These are phyloP conservation scores for Beauveria scarabaeidicola DNA, from an alignment of 2,329 filamentous ascomycete species.

Conservation along the genomic window DNA sequence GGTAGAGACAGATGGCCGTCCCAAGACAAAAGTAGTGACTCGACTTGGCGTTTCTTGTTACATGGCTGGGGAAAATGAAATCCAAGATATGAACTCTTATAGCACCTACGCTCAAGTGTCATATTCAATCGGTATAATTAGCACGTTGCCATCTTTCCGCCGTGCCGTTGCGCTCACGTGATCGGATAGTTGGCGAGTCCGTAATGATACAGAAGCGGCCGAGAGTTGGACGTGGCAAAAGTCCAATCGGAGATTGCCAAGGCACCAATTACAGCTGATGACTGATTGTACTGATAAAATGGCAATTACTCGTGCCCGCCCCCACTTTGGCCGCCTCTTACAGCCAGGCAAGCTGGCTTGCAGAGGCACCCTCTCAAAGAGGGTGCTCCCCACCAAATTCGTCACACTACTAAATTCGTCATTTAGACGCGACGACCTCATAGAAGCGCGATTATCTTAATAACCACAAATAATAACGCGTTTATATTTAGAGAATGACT, in stretches of 20 bases:
- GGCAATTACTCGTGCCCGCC: too few relatives aligned
- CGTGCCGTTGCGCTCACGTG: constrained; percentile 13
- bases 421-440: too few relatives aligned
- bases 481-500: too few relatives aligned
- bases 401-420: too few relatives aligned
- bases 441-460: too few relatives aligned
- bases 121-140: neutral
- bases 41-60: neutral
- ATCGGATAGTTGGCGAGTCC: constrained; percentile 4
- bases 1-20: neutral
- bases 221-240: neutral
- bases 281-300: too few relatives aligned
- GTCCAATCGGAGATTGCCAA: neutral
- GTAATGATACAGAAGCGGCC: neutral
- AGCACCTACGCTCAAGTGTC: neutral
- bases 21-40: neutral
- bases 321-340: too few relatives aligned
- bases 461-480: too few relatives aligned
- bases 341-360: too few relatives aligned
- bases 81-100: constrained; percentile 1
- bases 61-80: neutral
- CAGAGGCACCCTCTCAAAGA: too few relatives aligned
- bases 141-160: neutral
- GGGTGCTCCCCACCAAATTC: too few relatives aligned
- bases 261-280: too few relatives aligned